Base-by-base conservation (phyloP, 495 filamentous ascomycete genomes). In the Lasiosphaeriaceae sp. region DNA sequence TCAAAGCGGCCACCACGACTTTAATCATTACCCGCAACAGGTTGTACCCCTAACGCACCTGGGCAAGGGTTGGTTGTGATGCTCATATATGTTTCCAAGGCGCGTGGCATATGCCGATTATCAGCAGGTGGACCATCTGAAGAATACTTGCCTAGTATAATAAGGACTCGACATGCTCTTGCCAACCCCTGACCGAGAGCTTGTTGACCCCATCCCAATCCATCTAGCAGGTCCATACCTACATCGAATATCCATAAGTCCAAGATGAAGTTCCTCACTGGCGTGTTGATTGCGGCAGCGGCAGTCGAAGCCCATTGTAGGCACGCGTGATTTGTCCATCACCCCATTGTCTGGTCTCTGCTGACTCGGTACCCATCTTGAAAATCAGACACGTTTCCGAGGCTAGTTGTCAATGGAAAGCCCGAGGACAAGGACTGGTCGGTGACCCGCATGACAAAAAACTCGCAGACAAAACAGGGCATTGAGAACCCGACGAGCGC, bases 371-470 rank as follows among this genome's bases (percentile, higher is more conserved):
- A n/a, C n/a, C n/a, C n/a, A n/a, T n/a, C n/a, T n/a, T n/a, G 8
- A 16, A 46, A 62, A 14, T 56, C 47, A 75, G 74, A 75, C 53
- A 74, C 72, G 0, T 76, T 76, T 48, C 70, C 72, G 0, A 53
- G 68, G 34, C 68, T 75, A 3, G 70, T 74, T 4, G 59, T 75
- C 57, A 67, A 76, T 29, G 72, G 74, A 22, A 64, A 69, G 35
- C 26, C 71, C 29, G 71, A 74, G 31, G 69, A 67, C 1, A 65
- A 65, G 12, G 72, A 74, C 63, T 76, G 68, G 71, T 71, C 65
- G n/a, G 69, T 66, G n/a, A 74, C 71, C 8, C 72, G 72, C 46
- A 70, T 55, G 62, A 74, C 73, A 41, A 74, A 74, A 58, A 76
- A 76, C 29, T 63, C 57, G 43, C 57, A 74, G 24, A 66, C 61